Evolutionary conservation across 371 early-diverging fungal genomes (phyloP).

Genomic region (Apophysomyces trapeziformis): DNA sequence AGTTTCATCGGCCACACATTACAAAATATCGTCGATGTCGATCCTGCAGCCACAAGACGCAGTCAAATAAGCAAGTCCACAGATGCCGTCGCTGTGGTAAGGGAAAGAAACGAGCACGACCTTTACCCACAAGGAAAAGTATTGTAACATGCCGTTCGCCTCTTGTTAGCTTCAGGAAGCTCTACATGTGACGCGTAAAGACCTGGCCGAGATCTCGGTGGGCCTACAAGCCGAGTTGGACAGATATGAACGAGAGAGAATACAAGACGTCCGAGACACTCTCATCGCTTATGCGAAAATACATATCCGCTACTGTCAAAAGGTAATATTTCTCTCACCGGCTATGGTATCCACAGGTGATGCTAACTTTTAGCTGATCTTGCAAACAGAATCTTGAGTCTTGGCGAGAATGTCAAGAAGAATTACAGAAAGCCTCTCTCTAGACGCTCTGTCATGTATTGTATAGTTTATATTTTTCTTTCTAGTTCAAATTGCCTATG

Average conservation of each 20-base stretch:
- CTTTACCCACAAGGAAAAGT: too few relatives aligned
- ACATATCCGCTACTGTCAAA: conserved; percentile 79
- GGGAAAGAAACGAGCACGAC: neutral
- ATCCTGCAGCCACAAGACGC: conserved; percentile 87
- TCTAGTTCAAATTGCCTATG: conserved; percentile 14
- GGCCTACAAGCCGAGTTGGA: conserved; percentile 84
- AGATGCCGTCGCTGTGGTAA: conserved; percentile 70
- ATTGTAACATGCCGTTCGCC: neutral
- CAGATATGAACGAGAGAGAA: conserved; percentile 87
- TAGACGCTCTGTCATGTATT: conserved; percentile 23
- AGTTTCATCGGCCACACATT: conserved; percentile 70
- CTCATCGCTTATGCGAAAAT: conserved; percentile 79
- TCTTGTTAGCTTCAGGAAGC: conserved; percentile 67
- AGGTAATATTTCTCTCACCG: conserved; percentile 36
- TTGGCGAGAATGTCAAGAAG: conserved; percentile 59
- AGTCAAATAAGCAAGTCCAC: conserved; percentile 82
- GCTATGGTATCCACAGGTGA: too few relatives aligned
- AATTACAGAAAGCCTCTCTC: conserved; percentile 59
- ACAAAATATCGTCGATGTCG: conserved; percentile 89
- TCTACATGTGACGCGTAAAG: conserved; percentile 66
- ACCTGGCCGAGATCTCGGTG: conserved; percentile 71
- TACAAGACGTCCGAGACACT: conserved; percentile 78
- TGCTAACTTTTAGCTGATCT: neutral
- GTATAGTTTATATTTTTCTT: neutral
- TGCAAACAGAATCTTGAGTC: conserved; percentile 54